phyloP scores from a whole-genome alignment of 768 basidiomycete genomes.

The Trametes gibbosa region DNA sequence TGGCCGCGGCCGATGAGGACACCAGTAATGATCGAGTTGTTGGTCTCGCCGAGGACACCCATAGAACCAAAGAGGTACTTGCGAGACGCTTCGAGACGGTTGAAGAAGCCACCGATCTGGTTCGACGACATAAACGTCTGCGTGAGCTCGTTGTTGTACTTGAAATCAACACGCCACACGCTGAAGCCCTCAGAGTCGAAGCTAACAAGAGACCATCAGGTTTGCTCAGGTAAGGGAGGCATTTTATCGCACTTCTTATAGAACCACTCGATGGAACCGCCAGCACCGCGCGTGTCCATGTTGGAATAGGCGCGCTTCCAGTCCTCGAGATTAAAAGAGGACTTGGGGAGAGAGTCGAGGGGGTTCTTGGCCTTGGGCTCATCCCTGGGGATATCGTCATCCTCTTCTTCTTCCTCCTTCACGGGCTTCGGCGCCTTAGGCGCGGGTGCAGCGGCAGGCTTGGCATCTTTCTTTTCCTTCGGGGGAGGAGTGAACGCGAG shows the following conservation, averaged over 20 bases:
- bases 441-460: slow-evolving; percentile 29
- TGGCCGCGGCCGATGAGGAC: slow-evolving; percentile 80
- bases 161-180: slow-evolving; percentile 91
- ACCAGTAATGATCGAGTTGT: slow-evolving; percentile 81
- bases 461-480: slow-evolving; percentile 61
- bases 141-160: slow-evolving; percentile 93
- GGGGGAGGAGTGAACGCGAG: slow-evolving; percentile 68
- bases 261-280: slow-evolving; percentile 91
- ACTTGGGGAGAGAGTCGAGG: slow-evolving; percentile 87
- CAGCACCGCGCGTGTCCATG: slow-evolving; percentile 87
- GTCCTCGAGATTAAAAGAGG: slow-evolving; percentile 86
- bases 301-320: slow-evolving; percentile 99
- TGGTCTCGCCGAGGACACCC: slow-evolving; percentile 81
- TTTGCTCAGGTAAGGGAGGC: background rate
- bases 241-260: slow-evolving; percentile 73
- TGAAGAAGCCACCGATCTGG: slow-evolving; percentile 94
- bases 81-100: slow-evolving; percentile 94
- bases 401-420: slow-evolving; percentile 59
- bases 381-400: slow-evolving; percentile 62
- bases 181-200: slow-evolving; percentile 90
- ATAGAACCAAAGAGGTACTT: slow-evolving; percentile 95
- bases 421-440: slow-evolving; percentile 54
- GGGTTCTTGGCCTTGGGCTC: slow-evolving; percentile 96
- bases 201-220: slow-evolving; percentile 38
- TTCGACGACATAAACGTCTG: slow-evolving; percentile 93